Evolutionary conservation across 164 flowering plant species (phyloP), one percentile per base, ranked within the genome.

Genomic region (Echeveria elegans): DNA sequence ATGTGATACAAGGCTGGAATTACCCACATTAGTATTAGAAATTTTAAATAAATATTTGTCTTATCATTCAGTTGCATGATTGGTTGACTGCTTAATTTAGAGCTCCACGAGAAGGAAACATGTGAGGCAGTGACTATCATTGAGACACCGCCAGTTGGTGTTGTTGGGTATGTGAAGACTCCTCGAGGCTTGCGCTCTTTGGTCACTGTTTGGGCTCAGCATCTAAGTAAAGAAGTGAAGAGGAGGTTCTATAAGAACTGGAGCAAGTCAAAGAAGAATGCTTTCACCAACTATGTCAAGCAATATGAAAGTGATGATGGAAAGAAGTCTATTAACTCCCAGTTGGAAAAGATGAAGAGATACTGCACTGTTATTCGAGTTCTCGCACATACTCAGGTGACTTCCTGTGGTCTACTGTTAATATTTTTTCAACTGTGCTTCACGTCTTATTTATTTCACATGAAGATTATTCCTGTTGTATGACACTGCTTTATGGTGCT

Each of bases 211-310:
- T 72, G 74, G 74, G 74, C 74, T 14, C 72, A 70, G 64, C 72
- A 70, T 68, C 56, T 72, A 19, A 72, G 68, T 52, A 71, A 72
- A 66, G 70, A 68, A 34, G 53, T 72, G 24, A 72, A 52, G 36
- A 64, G 74, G 29, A 68, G 74, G 53, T 72, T 72, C 34, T 72
- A 72, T 64, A 72, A 72, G 68, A 72, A 72, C 64, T 72, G 71
- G 71, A 63, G 74, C 74, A 72, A 72, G 66, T 72, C 71, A n/a
- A 72, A 72, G 64, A 72, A 72, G 74, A 72, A 72, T 38, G 74
- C 74, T 4, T 72, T 72, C 71, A 50, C 68, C 41, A 68, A 72
- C 26, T 68, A 72, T 61, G 68, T 71, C 1, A 72, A 72, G 71
- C 48, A 72, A 56, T 72, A 31, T 40, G 74, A 72, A 32, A 63